Percentiles rank a stretch among this genome's conserved stretches.
These are phyloP conservation scores for Wickerhamomyces strasburgensis DNA, from an alignment of 805 yeast genomes.

Conservation along the genomic window DNA sequence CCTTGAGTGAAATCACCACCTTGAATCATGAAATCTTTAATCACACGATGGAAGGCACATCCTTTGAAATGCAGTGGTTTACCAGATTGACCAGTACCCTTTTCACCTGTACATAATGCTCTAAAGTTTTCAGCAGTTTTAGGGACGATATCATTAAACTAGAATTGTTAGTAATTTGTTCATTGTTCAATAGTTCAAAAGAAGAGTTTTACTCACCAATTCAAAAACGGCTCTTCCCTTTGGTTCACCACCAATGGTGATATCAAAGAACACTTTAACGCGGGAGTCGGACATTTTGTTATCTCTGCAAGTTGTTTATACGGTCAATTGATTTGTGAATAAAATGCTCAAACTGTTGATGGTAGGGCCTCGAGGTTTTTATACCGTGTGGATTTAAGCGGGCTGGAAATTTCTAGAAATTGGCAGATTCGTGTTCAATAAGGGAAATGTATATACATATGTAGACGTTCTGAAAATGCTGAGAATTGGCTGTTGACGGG, in stretches of 20 bases:
- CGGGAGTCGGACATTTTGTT: slow-evolving; percentile 20
- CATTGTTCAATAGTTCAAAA: neutral
- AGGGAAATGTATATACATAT: too few species aligned
- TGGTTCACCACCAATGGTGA: slow-evolving; percentile 63
- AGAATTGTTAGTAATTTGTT: slow-evolving; percentile 1
- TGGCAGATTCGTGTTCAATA: too few species aligned
- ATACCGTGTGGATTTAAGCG: too few species aligned
- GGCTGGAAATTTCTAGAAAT: neutral
- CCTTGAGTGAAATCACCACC: slow-evolving; percentile 87
- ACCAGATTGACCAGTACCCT: slow-evolving; percentile 59
- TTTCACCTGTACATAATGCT: slow-evolving; percentile 85
- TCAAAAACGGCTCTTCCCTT: slow-evolving; percentile 79
- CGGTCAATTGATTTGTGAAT: too few species aligned
- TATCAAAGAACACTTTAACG: slow-evolving; percentile 70
- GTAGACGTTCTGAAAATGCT: too few species aligned
- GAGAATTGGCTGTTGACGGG: too few species aligned
- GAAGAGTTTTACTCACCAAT: slow-evolving; percentile 34
- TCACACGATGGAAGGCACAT: slow-evolving; percentile 89
- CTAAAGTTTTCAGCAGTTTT: slow-evolving; percentile 88
- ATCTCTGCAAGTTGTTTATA: too few species aligned
- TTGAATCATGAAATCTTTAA: slow-evolving; percentile 85
- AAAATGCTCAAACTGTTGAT: too few species aligned
- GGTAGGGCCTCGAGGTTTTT: too few species aligned
- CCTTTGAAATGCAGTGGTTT: slow-evolving; percentile 71
- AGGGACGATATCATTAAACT: slow-evolving; percentile 67